A percentile compares a stretch with the other conserved stretches of the same genome.
Conservation (phyloP, 106 monocot genomes). For the Amphibolis antarctica region DNA sequence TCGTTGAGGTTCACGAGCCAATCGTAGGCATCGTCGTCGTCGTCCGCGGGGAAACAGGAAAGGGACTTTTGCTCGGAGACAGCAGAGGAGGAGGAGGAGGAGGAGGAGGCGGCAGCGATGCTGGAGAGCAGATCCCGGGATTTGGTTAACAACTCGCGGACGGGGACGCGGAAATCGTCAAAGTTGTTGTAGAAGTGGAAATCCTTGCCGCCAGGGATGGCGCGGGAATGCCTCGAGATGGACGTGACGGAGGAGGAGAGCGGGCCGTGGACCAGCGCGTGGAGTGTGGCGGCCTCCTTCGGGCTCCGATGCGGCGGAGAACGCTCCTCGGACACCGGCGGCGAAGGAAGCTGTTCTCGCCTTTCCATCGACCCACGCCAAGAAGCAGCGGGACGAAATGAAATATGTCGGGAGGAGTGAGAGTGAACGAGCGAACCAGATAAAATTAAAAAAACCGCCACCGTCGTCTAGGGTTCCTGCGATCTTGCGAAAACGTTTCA, state of each 20-base stretch:
- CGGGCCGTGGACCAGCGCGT: constrained; percentile 27
- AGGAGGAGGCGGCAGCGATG: constrained; percentile 23
- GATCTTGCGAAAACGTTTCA: too few relatives aligned
- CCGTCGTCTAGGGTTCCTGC: too few relatives aligned
- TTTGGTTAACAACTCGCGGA: constrained; percentile 11
- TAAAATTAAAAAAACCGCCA: too few relatives aligned
- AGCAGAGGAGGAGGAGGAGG: constrained; percentile 11
- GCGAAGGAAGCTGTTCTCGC: too few relatives aligned
- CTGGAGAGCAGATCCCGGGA: constrained; percentile 21
- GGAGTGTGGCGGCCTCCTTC: constrained; percentile 17
- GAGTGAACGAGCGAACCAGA: too few relatives aligned
- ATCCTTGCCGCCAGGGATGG: constrained; percentile 42
- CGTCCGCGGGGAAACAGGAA: constrained; percentile 18
- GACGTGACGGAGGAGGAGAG: constrained; percentile 36
- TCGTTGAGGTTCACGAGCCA: constrained; percentile 68
- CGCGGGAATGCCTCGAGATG: constrained; percentile 31
- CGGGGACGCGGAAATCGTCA: constrained; percentile 37
- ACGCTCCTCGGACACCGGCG: too few relatives aligned
- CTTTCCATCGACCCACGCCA: too few relatives aligned
- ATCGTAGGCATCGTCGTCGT: constrained; percentile 45
- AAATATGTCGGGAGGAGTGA: too few relatives aligned
- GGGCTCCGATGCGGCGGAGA: too few relatives aligned
- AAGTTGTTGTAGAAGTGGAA: constrained; percentile 79
- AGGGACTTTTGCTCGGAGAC: too few relatives aligned
- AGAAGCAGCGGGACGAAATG: too few relatives aligned